A percentile compares a stretch with the other conserved stretches of the same genome.
Evolutionary conservation across 164 flowering plant genomes (phyloP).

Genomic region (Stephania cephalantha): DNA sequence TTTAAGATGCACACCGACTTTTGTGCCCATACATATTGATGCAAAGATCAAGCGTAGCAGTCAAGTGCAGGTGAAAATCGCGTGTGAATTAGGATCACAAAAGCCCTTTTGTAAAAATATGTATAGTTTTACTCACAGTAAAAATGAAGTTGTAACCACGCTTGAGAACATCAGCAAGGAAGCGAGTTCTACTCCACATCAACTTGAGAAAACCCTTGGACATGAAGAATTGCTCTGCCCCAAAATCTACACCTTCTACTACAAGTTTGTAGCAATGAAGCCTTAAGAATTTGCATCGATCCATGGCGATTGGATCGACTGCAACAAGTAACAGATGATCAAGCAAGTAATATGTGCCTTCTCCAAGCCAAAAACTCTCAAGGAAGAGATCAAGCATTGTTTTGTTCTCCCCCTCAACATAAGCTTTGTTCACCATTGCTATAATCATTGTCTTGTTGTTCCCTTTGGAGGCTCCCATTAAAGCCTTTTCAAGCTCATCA

Average conservation of each 20-base stretch:
- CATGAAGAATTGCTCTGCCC: slow-evolving; percentile 4
- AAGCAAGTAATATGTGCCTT: background rate
- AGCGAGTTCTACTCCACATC: slow-evolving; percentile 11
- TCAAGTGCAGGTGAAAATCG: too few species aligned
- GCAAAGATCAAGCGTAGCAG: too few species aligned
- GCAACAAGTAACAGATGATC: slow-evolving; percentile 2
- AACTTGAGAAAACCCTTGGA: slow-evolving; percentile 1
- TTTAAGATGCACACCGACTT: too few species aligned
- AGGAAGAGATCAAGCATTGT: slow-evolving; percentile 7
- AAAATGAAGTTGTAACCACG: slow-evolving; percentile 15
- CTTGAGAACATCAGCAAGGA: slow-evolving; percentile 13
- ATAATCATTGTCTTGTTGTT: slow-evolving; percentile 6
- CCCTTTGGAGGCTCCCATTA: slow-evolving; percentile 2
- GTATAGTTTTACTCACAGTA: background rate
- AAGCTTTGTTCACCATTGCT: slow-evolving; percentile 8
- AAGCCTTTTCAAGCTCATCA: slow-evolving; percentile 10
- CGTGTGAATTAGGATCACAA: too few species aligned
- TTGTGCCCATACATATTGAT: too few species aligned
- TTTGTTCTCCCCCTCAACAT: slow-evolving; percentile 9
- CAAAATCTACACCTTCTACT: slow-evolving; percentile 1
- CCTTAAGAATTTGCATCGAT: slow-evolving; percentile 5
- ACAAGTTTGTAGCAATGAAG: slow-evolving; percentile 9
- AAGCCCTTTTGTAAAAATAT: too few species aligned
- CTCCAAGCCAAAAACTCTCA: slow-evolving; percentile 9
- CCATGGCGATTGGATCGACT: background rate